phyloP scores from a whole-genome alignment of 345 rosid species.

The Hypericum androsaemum region DNA sequence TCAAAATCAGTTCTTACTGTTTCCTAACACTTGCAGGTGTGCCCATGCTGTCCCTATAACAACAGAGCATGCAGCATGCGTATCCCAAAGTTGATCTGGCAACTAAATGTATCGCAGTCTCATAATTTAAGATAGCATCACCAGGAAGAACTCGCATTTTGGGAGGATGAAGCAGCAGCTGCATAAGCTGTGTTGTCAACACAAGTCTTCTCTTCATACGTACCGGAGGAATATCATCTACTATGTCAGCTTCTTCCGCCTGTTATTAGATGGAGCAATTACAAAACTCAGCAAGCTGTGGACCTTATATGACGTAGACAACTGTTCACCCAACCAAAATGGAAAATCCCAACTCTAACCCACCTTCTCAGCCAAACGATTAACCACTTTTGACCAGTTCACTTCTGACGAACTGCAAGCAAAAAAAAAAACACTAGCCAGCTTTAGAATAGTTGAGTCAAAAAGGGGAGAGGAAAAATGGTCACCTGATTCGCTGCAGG shows the following conservation, averaged over 20 bases:
- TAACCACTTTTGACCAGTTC: slow-evolving; percentile 58
- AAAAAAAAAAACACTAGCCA: not conserved
- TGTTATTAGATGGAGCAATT: slow-evolving; percentile 19
- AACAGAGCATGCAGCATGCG: slow-evolving; percentile 45
- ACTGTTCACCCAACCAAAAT: not conserved
- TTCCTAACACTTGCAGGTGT: too few relatives aligned
- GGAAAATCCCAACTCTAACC: slow-evolving; percentile 13
- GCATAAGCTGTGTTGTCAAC: slow-evolving; percentile 72
- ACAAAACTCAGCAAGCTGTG: slow-evolving; percentile 7
- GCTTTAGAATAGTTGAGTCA: slow-evolving; percentile 1
- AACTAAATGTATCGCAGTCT: slow-evolving; percentile 26
- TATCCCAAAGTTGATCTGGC: slow-evolving; percentile 59
- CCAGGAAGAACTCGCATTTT: slow-evolving; percentile 41
- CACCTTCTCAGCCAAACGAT: slow-evolving; percentile 69
- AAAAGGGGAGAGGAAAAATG: not conserved
- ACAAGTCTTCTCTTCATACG: slow-evolving; percentile 73
- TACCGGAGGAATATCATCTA: slow-evolving; percentile 36
- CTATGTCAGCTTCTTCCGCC: slow-evolving; percentile 47
- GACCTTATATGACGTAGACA: not conserved
- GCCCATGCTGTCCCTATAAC: slow-evolving; percentile 2
- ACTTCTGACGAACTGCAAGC: slow-evolving; percentile 55
- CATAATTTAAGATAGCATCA: not conserved
- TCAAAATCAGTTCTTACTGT: too few relatives aligned
- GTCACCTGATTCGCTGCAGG: not conserved
- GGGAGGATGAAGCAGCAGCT: slow-evolving; percentile 52